These are phyloP conservation scores for Ophiostoma himal-ulmi DNA, from an alignment of 2,329 filamentous ascomycete species.

Conservation along the genomic window DNA sequence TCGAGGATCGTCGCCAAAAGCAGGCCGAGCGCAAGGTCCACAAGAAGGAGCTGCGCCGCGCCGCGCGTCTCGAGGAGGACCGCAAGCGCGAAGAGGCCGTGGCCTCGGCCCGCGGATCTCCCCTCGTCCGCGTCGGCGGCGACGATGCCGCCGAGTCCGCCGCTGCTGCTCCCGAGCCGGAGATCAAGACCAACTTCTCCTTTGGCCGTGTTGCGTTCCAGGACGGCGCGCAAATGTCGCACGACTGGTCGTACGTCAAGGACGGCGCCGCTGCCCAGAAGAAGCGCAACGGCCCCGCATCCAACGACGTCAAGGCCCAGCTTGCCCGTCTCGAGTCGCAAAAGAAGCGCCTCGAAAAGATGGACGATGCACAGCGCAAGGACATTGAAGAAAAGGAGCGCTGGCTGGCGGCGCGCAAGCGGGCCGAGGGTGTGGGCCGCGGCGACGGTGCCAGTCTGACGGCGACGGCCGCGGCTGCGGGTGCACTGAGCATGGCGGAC, in stretches of 20 bases:
- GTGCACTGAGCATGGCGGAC: slow-evolving; percentile 16
- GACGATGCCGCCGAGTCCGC: slow-evolving; percentile 40
- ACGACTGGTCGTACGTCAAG: slow-evolving; percentile 59
- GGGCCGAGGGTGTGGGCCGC: slow-evolving; percentile 80
- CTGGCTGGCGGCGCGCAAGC: slow-evolving; percentile 86
- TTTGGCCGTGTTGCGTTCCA: slow-evolving; percentile 89
- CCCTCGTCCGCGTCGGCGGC: slow-evolving; percentile 35
- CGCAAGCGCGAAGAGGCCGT: slow-evolving; percentile 57
- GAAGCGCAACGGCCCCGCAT: slow-evolving; percentile 67
- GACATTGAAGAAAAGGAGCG: slow-evolving; percentile 89
- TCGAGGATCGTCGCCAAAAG: slow-evolving; percentile 82
- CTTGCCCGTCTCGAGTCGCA: slow-evolving; percentile 83
- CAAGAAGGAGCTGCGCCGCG: slow-evolving; percentile 76
- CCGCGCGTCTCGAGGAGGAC: slow-evolving; percentile 76
- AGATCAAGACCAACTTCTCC: slow-evolving; percentile 60
- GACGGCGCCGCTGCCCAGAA: slow-evolving; percentile 46
- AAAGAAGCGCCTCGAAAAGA: slow-evolving; percentile 66
- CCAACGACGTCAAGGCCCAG: slow-evolving; percentile 73
- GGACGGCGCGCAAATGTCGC: slow-evolving; percentile 74
- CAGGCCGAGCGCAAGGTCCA: slow-evolving; percentile 79
- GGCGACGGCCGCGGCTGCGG: slow-evolving; percentile 23
- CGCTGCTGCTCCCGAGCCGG: slow-evolving; percentile 20
- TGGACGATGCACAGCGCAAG: slow-evolving; percentile 74
- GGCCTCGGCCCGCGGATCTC: slow-evolving; percentile 54
- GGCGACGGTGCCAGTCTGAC: slow-evolving; percentile 52